Percentiles rank a stretch among this genome's conserved stretches.
Conservation (phyloP, 176 grass and related monocot genomes). For the Luzula sylvatica region DNA sequence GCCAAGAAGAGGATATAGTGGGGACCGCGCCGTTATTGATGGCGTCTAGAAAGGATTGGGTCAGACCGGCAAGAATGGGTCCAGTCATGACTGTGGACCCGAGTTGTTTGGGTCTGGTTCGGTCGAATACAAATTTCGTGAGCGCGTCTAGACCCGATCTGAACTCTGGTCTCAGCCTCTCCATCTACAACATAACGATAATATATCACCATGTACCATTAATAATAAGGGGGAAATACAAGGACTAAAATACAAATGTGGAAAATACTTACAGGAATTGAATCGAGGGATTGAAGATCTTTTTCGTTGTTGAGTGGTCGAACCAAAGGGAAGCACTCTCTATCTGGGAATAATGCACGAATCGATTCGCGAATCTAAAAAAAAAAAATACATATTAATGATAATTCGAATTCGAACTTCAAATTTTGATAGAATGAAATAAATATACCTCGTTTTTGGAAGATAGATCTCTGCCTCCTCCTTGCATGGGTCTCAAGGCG, state of each 20-base stretch:
- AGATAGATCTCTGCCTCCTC: slow-evolving; percentile 59
- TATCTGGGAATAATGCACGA: slow-evolving; percentile 86
- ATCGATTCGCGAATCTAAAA: slow-evolving; percentile 79
- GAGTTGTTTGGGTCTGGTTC: slow-evolving; percentile 88
- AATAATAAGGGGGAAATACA: background rate
- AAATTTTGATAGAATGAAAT: background rate
- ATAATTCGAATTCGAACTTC: background rate
- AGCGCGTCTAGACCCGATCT: slow-evolving; percentile 78
- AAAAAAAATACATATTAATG: slow-evolving; percentile 7
- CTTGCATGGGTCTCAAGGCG: slow-evolving; percentile 72
- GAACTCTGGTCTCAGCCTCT: slow-evolving; percentile 73
- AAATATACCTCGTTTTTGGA: slow-evolving; percentile 58
- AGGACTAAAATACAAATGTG: slow-evolving; percentile 13
- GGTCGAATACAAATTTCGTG: slow-evolving; percentile 84
- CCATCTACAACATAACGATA: slow-evolving; percentile 48
- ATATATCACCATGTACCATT: background rate
- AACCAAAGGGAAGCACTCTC: slow-evolving; percentile 88
- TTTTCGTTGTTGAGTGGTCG: slow-evolving; percentile 88
- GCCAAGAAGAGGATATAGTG: slow-evolving; percentile 90
- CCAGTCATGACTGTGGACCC: slow-evolving; percentile 94
- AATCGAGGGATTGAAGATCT: slow-evolving; percentile 83
- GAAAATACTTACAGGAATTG: slow-evolving; percentile 60
- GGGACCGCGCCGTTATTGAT: slow-evolving; percentile 91
- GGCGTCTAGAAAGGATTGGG: slow-evolving; percentile 93
- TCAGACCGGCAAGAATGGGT: slow-evolving; percentile 81